Base-by-base conservation (phyloP, 441 rosid species). In the Syzygium malaccense region DNA sequence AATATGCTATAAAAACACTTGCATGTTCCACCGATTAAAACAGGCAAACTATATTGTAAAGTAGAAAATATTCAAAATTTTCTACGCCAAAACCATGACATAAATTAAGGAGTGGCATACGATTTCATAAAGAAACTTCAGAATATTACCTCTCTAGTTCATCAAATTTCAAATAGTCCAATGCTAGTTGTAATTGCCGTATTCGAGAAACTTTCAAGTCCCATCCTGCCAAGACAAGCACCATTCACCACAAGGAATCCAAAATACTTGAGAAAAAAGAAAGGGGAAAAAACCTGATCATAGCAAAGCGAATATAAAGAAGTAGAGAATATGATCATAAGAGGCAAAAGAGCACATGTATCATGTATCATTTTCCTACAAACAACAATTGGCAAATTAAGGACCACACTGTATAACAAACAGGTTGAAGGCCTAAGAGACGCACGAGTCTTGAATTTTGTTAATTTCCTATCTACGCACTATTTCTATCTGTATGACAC, bases 121-220 rank as follows among this genome's bases (percentile, higher is more conserved):
- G 48, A 41, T 18, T 4, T 49, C 18, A 89, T 18, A 33, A 85
- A 88, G 41, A 25, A 55, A 53, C 45, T 64, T 51, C 87, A 91
- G 90, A 94, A 93, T 89, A 98, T 96, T 94, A 98, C 99, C 91
- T 93, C 83, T 96, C 94, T 91, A 95, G 93, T 90, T 96, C 99
- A 90, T 98, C 98, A 93, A 93, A 96, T 88, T 96, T 95, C 92
- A 98, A 90, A 95, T 94, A 96, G 92, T 94, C 94, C 94, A 98
- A 91, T 56, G 98, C 96, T 93, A 96, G 88, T 90, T 98, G 98
- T 91, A 98, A 93, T 88, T 94, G 94, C 78, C 97, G 97, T 91
- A 95, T 87, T 91, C 97, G 96, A 90, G 99, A 94, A 87, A 94
- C 85, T 93, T 94, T 96, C 87, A 94, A 87, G 94, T 94, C 96